Percentiles rank a stretch among this genome's conserved stretches.
phyloP scores from a whole-genome alignment of 2,329 filamentous ascomycete species.

The Claviceps monticola region DNA sequence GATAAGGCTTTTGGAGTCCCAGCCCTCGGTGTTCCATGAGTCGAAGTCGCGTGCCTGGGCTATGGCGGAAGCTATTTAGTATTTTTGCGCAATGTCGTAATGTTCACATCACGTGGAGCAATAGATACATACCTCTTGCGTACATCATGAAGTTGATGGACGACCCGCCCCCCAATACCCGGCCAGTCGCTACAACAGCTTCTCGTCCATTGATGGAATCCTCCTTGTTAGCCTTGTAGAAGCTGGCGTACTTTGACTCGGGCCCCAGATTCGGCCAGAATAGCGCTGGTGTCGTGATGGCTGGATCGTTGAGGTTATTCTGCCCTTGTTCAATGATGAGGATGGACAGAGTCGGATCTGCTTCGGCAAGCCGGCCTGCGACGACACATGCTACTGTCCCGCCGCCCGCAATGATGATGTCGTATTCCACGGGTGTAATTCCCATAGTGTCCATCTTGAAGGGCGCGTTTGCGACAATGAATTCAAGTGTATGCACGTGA shows the following conservation, averaged over 20 bases:
- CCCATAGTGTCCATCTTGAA: conserved; percentile 7
- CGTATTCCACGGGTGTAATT: conserved; percentile 7
- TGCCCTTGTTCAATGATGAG: conserved; percentile 15
- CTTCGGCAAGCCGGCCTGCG: conserved; percentile 14
- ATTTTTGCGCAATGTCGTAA: too few species aligned
- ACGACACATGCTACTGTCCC: conserved; percentile 15
- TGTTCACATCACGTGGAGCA: too few species aligned
- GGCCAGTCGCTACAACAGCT: conserved; percentile 12
- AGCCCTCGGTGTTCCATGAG: conserved; percentile 20
- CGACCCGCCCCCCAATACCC: conserved; percentile 18
- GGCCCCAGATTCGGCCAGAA: conserved; percentile 11
- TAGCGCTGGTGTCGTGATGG: conserved; percentile 13
- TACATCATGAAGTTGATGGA: conserved; percentile 22
- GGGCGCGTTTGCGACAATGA: background rate
- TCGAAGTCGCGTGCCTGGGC: conserved; percentile 20
- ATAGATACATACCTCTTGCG: conserved; percentile 10
- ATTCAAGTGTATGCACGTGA: too few species aligned
- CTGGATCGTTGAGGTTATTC: conserved; percentile 14
- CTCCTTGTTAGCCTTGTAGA: conserved; percentile 13
- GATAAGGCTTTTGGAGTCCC: conserved; percentile 18
- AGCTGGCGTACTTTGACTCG: conserved; percentile 7
- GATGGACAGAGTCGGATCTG: conserved; percentile 13
- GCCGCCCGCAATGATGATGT: conserved; percentile 13
- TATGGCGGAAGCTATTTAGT: background rate
- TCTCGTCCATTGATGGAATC: conserved; percentile 12